These are phyloP conservation scores for Venturia aucupariae DNA, from an alignment of 2,329 filamentous ascomycete species.

Conservation along the genomic window DNA sequence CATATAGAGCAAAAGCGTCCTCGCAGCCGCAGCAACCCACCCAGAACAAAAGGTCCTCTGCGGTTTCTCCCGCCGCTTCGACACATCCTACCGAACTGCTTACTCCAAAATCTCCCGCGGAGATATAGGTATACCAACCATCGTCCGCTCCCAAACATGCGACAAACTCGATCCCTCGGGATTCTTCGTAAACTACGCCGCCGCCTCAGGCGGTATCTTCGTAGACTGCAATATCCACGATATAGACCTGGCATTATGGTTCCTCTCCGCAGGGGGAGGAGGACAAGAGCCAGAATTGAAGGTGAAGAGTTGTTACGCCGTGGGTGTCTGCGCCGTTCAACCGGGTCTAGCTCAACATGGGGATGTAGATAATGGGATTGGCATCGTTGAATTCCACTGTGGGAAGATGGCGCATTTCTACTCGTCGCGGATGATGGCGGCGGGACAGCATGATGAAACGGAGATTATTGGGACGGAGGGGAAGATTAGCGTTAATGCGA, in stretches of 20 bases:
- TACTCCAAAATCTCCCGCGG: slow-evolving; percentile 43
- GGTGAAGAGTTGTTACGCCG: slow-evolving; percentile 47
- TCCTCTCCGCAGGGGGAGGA: slow-evolving; percentile 33
- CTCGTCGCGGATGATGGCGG: slow-evolving; percentile 56
- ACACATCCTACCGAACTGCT: slow-evolving; percentile 55
- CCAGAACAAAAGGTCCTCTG: slow-evolving; percentile 58
- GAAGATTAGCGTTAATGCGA: slow-evolving; percentile 52
- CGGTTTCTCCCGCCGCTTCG: slow-evolving; percentile 58
- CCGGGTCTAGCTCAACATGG: slow-evolving; percentile 48
- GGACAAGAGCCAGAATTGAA: slow-evolving; percentile 37
- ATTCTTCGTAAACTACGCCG: slow-evolving; percentile 60
- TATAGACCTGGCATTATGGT: slow-evolving; percentile 57
- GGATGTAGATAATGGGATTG: slow-evolving; percentile 55
- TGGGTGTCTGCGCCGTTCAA: slow-evolving; percentile 51
- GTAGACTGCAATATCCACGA: slow-evolving; percentile 65
- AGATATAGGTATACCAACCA: slow-evolving; percentile 48
- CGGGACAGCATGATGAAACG: slow-evolving; percentile 57
- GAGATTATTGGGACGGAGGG: slow-evolving; percentile 59
- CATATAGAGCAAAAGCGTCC: slow-evolving; percentile 46
- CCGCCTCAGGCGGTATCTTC: slow-evolving; percentile 59
- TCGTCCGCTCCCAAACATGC: slow-evolving; percentile 58
- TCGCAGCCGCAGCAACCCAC: slow-evolving; percentile 45
- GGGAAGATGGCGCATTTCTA: slow-evolving; percentile 58
- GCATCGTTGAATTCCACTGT: slow-evolving; percentile 55
- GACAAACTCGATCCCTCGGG: slow-evolving; percentile 56